These are phyloP conservation scores for Entoloma clypeatum DNA, from an alignment of 1,284 basidiomycete genomes.

Conservation along the genomic window DNA sequence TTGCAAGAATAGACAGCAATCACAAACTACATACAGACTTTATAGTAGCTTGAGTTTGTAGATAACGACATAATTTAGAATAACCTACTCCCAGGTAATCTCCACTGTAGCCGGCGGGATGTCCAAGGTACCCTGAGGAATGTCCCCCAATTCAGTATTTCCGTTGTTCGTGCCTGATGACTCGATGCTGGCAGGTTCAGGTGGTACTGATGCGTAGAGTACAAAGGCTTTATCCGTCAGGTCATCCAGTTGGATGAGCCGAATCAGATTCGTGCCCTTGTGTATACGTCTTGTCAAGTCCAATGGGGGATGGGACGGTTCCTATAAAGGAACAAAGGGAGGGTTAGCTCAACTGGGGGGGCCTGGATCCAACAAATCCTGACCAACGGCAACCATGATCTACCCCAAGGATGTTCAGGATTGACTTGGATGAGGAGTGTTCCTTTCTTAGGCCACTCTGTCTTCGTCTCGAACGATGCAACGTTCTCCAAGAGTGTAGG, in stretches of 20 bases:
- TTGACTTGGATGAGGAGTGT: constrained; percentile 46
- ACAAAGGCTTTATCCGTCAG: constrained; percentile 41
- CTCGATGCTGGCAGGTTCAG: not conserved
- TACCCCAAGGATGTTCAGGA: constrained; percentile 23
- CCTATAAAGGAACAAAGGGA: constrained; percentile 12
- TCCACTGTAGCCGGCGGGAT: constrained; percentile 11
- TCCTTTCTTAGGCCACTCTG: constrained; percentile 46
- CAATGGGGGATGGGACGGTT: constrained; percentile 24
- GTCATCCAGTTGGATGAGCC: constrained; percentile 42
- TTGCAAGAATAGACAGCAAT: constrained; percentile 4
- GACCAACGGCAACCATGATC: no score
- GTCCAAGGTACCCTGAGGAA: constrained; percentile 1
- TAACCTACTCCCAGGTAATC: constrained; percentile 1
- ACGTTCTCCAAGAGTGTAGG: no score
- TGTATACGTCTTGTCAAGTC: constrained; percentile 38
- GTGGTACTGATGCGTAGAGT: constrained; percentile 28
- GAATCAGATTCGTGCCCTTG: constrained; percentile 40
- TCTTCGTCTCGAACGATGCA: constrained; percentile 31
- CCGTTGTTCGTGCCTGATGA: not conserved
- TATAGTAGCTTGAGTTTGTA: not conserved
- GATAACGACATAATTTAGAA: not conserved
- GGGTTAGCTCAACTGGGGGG: not conserved
- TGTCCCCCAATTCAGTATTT: constrained; percentile 8
- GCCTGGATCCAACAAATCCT: constrained; percentile 20
- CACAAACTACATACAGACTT: not conserved